phyloP scores from a whole-genome alignment of 2,329 filamentous ascomycete genomes.

The Alternaria conjuncta region DNA sequence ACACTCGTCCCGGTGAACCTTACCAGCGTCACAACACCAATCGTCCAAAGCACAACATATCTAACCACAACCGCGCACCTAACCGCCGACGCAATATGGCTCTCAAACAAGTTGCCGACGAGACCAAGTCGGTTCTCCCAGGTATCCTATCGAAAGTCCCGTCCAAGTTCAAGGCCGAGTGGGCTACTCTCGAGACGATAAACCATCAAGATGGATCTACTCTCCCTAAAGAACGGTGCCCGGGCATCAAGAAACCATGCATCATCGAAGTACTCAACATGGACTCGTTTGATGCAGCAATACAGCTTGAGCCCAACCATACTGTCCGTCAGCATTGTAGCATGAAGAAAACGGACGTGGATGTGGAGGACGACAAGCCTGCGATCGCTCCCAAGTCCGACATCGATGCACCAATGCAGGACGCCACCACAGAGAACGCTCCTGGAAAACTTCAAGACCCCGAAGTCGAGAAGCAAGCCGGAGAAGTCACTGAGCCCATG shows the following conservation, averaged over 20 bases:
- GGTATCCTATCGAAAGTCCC: slow-evolving; percentile 25
- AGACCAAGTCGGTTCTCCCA: slow-evolving; percentile 34
- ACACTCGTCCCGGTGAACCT: slow-evolving; percentile 22
- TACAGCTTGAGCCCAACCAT: slow-evolving; percentile 32
- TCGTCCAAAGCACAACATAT: neutral
- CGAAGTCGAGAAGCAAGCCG: neutral
- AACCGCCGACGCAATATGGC: slow-evolving; percentile 28
- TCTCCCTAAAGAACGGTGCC: slow-evolving; percentile 30
- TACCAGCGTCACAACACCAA: slow-evolving; percentile 18
- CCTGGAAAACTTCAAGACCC: neutral
- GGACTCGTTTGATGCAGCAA: slow-evolving; percentile 44
- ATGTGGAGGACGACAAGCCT: neutral
- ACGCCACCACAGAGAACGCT: neutral
- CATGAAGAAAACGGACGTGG: neutral
- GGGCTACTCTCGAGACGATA: slow-evolving; percentile 26
- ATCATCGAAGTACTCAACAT: slow-evolving; percentile 38
- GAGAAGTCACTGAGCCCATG: neutral
- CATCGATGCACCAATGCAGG: neutral
- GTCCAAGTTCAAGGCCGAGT: slow-evolving; percentile 19
- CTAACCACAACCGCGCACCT: slow-evolving; percentile 17
- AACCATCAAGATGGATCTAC: slow-evolving; percentile 11
- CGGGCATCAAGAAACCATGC: slow-evolving; percentile 29
- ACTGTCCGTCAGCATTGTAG: slow-evolving; percentile 15
- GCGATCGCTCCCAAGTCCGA: neutral
- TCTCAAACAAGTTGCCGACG: slow-evolving; percentile 32